Evolutionary conservation across 768 basidiomycete species (phyloP).

Genomic region (Boletales sp.): DNA sequence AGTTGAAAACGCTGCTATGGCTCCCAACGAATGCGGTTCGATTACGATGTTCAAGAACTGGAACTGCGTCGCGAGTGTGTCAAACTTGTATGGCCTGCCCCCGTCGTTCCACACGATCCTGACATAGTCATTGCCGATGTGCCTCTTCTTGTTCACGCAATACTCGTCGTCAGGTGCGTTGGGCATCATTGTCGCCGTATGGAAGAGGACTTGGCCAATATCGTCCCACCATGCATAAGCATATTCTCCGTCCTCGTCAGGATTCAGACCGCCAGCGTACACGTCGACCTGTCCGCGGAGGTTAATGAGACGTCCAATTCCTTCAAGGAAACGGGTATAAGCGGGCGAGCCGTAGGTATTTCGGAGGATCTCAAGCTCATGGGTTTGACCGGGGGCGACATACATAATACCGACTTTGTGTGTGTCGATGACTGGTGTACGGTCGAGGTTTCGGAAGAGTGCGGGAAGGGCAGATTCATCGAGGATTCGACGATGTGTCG

Average conservation of each 20-base stretch:
- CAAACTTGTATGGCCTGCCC: conserved; percentile 82
- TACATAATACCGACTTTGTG: conserved; percentile 97
- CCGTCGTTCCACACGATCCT: conserved; percentile 98
- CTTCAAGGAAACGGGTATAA: conserved; percentile 89
- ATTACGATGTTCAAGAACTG: conserved; percentile 98
- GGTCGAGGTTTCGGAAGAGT: conserved; percentile 68
- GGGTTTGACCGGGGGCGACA: conserved; percentile 85
- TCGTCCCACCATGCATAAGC: conserved; percentile 99
- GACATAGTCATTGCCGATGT: conserved; percentile 96
- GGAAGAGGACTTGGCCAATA: conserved; percentile 91
- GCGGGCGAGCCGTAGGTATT: conserved; percentile 94
- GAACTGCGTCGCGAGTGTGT: conserved; percentile 90
- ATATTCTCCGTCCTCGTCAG: conserved; percentile 92
- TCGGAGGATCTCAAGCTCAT: conserved; percentile 80
- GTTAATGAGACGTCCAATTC: conserved; percentile 84
- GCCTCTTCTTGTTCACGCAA: conserved; percentile 84
- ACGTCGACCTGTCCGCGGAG: conserved; percentile 88
- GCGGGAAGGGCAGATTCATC: conserved; percentile 53
- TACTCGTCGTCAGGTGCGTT: conserved; percentile 62
- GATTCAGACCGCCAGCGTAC: conserved; percentile 88
- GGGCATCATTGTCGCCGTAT: conserved; percentile 98
- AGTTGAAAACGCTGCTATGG: conserved; percentile 82
- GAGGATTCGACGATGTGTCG: conserved; percentile 42
- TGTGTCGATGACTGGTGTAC: conserved; percentile 92
- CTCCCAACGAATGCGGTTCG: conserved; percentile 84